Percentiles rank a stretch among this genome's conserved stretches.
These are phyloP conservation scores for Artemisia annua DNA, from an alignment of 129 eudicot genomes.

Conservation along the genomic window DNA sequence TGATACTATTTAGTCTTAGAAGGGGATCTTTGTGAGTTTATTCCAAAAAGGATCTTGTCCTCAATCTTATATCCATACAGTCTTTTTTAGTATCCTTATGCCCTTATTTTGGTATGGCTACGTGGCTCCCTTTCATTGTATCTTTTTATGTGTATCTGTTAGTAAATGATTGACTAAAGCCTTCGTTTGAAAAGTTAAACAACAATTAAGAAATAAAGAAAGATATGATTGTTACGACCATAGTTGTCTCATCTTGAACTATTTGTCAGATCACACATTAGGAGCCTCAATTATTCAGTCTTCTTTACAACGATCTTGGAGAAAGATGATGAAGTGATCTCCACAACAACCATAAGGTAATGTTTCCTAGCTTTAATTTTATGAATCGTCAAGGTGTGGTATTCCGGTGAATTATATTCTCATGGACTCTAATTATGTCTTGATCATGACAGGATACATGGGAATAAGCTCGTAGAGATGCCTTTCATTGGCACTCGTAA, in stretches of 20 bases:
- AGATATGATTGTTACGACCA: background rate
- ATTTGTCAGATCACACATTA: constrained; percentile 67
- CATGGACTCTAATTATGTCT: background rate
- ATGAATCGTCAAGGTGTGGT: background rate
- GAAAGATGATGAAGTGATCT: constrained; percentile 63
- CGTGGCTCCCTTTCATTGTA: no score
- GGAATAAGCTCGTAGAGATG: constrained; percentile 84
- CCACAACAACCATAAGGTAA: constrained; percentile 85
- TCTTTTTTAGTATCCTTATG: no score
- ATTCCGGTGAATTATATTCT: background rate
- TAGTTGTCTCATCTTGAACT: background rate
- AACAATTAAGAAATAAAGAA: background rate
- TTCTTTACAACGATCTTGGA: constrained; percentile 67
- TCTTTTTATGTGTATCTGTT: background rate
- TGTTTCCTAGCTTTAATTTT: background rate
- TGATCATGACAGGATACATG: constrained; percentile 59
- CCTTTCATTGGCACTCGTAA: constrained; percentile 90
- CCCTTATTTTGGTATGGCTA: no score
- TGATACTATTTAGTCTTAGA: background rate
- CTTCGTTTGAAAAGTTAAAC: no score
- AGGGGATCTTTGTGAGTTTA: no score
- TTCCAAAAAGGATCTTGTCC: no score
- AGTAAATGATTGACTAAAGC: background rate
- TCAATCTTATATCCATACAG: no score
- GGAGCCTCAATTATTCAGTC: constrained; percentile 64